Evolutionary conservation across 1,284 basidiomycete species (phyloP), one percentile per base, ranked within the genome.

Genomic region (Cutaneotrichosporon sp.): DNA sequence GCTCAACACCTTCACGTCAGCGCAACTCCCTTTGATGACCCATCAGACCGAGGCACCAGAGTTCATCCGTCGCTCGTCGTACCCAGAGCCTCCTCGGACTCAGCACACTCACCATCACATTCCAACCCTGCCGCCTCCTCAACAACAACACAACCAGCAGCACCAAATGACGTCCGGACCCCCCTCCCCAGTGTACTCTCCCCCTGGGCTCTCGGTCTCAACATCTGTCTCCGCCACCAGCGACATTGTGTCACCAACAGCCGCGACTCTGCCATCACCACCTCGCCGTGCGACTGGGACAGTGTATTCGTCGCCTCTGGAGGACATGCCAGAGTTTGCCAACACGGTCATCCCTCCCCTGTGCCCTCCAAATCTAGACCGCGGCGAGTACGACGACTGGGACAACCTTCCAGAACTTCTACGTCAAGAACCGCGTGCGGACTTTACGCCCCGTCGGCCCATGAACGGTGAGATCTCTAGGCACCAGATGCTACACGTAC

Each of bases 391-490:
- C 35, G 58, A 56, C 25, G 58, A 60, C 52, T 56, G 52, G 52
- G 58, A 60, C 46, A 24, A 43, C 17, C 54, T 60, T 7, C 58
- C 58, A 5, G 54, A 56, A n/a, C 46, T 57, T 10, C 54, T 60
- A 10, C 51, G 54, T 31, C 58, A 60, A 49, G 54, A 55, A 29
- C 54, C 43, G 42, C 54, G 53, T 33, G 49, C 54, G 9, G 58
- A 57, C 46, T 46, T 47, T 38, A 47, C 54, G 1, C 58, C 58
- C 2, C 52, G 51, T 16, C 49, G 58, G 17, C 58, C 58, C 10
- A 60, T 60, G 58, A 60, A 60, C 49, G 48, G 54, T 55, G 34
- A 39, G 54, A n/a, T n/a, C n/a, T n/a, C n/a, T 55, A 7, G 9
- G 24, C 32, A 31, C 27, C 9, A 16, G 12, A 44, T 17, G 19